Percentiles rank a stretch among this genome's conserved stretches.
Conservation (phyloP, 1,284 basidiomycete genomes). For the Malassezia furfur region DNA sequence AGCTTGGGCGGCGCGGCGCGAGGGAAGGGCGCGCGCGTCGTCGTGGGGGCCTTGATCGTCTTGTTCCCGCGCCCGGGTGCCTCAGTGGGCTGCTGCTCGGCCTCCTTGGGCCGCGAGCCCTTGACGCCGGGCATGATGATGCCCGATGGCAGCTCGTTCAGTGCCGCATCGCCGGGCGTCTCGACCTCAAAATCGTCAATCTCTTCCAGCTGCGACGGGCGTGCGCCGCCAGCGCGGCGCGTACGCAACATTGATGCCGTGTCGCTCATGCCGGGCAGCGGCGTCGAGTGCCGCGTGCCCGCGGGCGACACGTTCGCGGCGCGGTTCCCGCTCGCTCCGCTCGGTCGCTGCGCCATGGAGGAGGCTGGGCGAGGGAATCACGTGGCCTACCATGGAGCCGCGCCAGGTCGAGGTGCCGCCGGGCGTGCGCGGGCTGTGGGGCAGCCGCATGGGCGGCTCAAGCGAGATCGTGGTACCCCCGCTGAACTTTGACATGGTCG, state of each 20-base stretch:
- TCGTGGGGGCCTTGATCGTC: slow-evolving; percentile 3
- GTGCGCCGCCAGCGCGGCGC: slow-evolving; percentile 21
- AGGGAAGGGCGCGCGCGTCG: slow-evolving; percentile 6
- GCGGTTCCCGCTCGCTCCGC: slow-evolving; percentile 3
- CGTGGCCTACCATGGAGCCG: slow-evolving; percentile 1
- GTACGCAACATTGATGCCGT: slow-evolving; percentile 40
- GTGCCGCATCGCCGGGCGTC: slow-evolving; percentile 28
- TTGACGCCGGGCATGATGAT: slow-evolving; percentile 30
- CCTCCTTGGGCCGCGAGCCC: slow-evolving; percentile 2
- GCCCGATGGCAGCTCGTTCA: slow-evolving; percentile 25
- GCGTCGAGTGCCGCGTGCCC: slow-evolving; percentile 4
- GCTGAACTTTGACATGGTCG: slow-evolving; percentile 46
- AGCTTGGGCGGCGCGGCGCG: slow-evolving; percentile 19
- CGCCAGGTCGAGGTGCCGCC: slow-evolving; percentile 1
- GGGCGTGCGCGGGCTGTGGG: slow-evolving; percentile 1
- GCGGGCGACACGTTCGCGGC: neutral
- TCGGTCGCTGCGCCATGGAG: slow-evolving; percentile 16
- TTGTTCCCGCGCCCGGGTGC: neutral
- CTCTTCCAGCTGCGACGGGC: slow-evolving; percentile 18
- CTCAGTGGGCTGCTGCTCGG: neutral
- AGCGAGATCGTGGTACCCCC: slow-evolving; percentile 37
- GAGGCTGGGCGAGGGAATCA: neutral
- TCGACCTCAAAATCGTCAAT: slow-evolving; percentile 35
- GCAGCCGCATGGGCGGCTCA: slow-evolving; percentile 8
- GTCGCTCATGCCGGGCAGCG: slow-evolving; percentile 39